Evolutionary conservation across 2,329 filamentous ascomycete genomes (phyloP).

Genomic region (Dactylellina sp.): DNA sequence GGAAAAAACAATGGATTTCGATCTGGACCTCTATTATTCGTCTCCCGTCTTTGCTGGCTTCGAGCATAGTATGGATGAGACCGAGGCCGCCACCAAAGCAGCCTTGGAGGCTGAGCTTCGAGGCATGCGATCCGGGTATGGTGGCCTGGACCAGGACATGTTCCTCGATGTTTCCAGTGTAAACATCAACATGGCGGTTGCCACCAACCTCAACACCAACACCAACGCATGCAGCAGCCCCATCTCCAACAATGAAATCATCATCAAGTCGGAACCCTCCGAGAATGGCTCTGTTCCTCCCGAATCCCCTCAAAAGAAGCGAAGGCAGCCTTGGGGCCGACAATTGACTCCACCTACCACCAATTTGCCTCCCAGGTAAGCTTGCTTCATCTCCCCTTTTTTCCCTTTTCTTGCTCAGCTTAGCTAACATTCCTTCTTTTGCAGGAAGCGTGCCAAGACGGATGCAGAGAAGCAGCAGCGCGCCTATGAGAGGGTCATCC

Average conservation of each 20-base stretch:
- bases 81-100: constrained; percentile 44
- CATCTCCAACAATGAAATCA: constrained; percentile 20
- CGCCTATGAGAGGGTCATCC: constrained; percentile 92
- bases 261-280: constrained; percentile 45
- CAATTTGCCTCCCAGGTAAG: constrained; percentile 85
- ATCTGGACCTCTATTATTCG: constrained; percentile 47
- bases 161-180: constrained; percentile 29
- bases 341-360: constrained; percentile 96
- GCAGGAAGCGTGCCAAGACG: constrained; percentile 93
- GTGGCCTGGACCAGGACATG: constrained; percentile 12
- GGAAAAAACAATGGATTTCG: constrained; percentile 43
- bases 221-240: constrained; percentile 11
- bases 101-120: constrained; percentile 48
- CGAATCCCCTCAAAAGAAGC: constrained; percentile 73
- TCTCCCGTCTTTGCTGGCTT: constrained; percentile 33
- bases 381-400: constrained; percentile 5
- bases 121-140: constrained; percentile 30
- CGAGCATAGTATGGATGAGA: constrained; percentile 37
- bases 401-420: background rate
- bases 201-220: background rate
- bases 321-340: constrained; percentile 98
- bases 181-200: constrained; percentile 6
- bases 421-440: constrained; percentile 58
- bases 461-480: constrained; percentile 98
- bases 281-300: constrained; percentile 24